These are phyloP conservation scores for Acer yangbiense DNA, from an alignment of 345 rosid genomes.

Conservation along the genomic window DNA sequence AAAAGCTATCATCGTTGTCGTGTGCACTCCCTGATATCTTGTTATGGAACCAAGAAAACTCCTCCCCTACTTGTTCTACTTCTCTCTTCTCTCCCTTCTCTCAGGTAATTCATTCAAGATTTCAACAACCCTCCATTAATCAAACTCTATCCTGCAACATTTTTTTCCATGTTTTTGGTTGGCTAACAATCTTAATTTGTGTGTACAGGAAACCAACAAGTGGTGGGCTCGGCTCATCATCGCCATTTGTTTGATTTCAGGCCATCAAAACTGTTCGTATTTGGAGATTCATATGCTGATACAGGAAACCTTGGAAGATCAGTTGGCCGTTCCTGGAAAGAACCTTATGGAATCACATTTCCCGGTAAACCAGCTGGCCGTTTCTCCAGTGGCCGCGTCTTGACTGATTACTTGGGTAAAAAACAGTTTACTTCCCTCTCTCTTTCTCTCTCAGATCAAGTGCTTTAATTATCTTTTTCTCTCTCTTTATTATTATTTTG, in stretches of 20 bases:
- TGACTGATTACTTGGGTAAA: slow-evolving; percentile 56
- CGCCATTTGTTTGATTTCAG: slow-evolving; percentile 16
- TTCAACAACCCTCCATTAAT: neutral
- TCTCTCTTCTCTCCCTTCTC: slow-evolving; percentile 9
- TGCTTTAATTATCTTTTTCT: neutral
- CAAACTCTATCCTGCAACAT: neutral
- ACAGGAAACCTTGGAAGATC: slow-evolving; percentile 53
- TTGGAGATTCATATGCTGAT: slow-evolving; percentile 76
- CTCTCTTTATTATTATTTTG: too few species aligned
- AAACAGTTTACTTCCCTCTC: too few species aligned
- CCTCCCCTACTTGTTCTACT: neutral
- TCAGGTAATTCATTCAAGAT: neutral
- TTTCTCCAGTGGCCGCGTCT: slow-evolving; percentile 60
- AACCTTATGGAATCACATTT: slow-evolving; percentile 60
- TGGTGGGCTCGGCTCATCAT: neutral
- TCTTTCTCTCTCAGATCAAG: neutral
- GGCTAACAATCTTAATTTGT: neutral
- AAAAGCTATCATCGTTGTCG: neutral
- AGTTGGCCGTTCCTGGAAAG: slow-evolving; percentile 44
- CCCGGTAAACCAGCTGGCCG: slow-evolving; percentile 72
- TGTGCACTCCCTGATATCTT: neutral
- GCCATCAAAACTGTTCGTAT: slow-evolving; percentile 60
- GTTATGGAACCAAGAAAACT: neutral
- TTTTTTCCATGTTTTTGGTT: neutral
- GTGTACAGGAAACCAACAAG: slow-evolving; percentile 3